These are phyloP conservation scores for Huntiella abstrusa DNA, from an alignment of 2,329 filamentous ascomycete genomes.

Conservation along the genomic window DNA sequence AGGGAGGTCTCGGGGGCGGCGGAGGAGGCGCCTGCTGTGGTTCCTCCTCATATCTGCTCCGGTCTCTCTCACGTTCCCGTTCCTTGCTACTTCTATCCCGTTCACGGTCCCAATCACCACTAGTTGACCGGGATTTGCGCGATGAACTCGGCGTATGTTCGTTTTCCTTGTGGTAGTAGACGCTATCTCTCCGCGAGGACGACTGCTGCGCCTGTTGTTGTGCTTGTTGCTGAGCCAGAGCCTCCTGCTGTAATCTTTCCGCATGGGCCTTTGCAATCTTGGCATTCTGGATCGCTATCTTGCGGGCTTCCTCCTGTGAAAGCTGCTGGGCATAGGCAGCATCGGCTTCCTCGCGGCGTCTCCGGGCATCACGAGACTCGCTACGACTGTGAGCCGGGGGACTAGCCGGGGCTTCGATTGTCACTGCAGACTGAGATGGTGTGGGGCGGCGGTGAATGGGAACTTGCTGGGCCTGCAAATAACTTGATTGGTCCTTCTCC, in stretches of 20 bases:
- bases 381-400: constrained; percentile 1
- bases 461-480: constrained; percentile 1
- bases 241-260: background rate
- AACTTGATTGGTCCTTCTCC: background rate
- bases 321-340: background rate
- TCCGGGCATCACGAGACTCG: background rate
- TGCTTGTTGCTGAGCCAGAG: constrained; percentile 1
- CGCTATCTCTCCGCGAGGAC: constrained; percentile 6
- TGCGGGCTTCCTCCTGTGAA: background rate
- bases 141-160: constrained; percentile 1
- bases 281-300: constrained; percentile 4
- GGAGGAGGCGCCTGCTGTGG: constrained; percentile 5
- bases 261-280: background rate
- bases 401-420: background rate
- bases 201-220: constrained; percentile 1
- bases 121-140: constrained; percentile 4
- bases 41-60: constrained; percentile 3
- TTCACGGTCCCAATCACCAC: background rate
- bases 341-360: background rate
- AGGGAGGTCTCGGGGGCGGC: constrained; percentile 9
- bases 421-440: background rate
- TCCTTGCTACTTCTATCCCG: background rate
- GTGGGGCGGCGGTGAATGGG: constrained; percentile 4
- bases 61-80: background rate
- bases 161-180: constrained; percentile 6